A percentile compares a stretch with the other conserved stretches of the same genome.
phyloP scores from a whole-genome alignment of 2,329 filamentous ascomycete species.

The Botrytis porri region DNA sequence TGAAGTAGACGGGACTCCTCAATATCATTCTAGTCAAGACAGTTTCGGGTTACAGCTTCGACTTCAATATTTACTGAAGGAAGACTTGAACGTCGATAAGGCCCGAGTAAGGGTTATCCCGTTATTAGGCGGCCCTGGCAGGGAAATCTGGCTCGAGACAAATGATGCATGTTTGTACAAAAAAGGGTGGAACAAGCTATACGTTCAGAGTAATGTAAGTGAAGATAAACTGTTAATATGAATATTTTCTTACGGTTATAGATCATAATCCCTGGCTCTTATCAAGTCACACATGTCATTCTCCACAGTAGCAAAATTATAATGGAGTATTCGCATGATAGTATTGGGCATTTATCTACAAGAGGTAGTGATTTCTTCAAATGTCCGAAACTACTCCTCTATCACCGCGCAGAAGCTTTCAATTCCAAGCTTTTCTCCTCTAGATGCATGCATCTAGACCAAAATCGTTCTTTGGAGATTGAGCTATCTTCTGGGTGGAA shows the following conservation, averaged over 20 bases:
- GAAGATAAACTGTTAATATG: background rate
- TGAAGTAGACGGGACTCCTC: constrained; percentile 63
- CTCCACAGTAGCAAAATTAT: constrained; percentile 61
- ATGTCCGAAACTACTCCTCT: constrained; percentile 65
- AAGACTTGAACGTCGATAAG: constrained; percentile 63
- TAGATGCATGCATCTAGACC: constrained; percentile 74
- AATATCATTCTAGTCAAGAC: constrained; percentile 69
- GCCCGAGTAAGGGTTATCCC: constrained; percentile 63
- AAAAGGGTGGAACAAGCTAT: constrained; percentile 46
- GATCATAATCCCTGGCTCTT: constrained; percentile 68
- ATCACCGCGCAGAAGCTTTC: constrained; percentile 66
- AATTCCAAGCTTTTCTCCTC: constrained; percentile 65
- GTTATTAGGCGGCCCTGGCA: constrained; percentile 52
- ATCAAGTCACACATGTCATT: constrained; percentile 69
- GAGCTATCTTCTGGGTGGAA: constrained; percentile 74
- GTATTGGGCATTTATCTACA: constrained; percentile 31
- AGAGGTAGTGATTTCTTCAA: constrained; percentile 48
- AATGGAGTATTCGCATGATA: constrained; percentile 62
- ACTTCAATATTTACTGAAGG: constrained; percentile 69
- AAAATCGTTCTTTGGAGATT: constrained; percentile 73
- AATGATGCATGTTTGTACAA: constrained; percentile 44
- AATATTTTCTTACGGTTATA: constrained; percentile 40
- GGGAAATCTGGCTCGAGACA: constrained; percentile 64
- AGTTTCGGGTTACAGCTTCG: constrained; percentile 69
- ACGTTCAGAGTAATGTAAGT: constrained; percentile 47